Base-by-base conservation (phyloP, 2,329 filamentous ascomycete species). In the Aureobasidium vineae region DNA sequence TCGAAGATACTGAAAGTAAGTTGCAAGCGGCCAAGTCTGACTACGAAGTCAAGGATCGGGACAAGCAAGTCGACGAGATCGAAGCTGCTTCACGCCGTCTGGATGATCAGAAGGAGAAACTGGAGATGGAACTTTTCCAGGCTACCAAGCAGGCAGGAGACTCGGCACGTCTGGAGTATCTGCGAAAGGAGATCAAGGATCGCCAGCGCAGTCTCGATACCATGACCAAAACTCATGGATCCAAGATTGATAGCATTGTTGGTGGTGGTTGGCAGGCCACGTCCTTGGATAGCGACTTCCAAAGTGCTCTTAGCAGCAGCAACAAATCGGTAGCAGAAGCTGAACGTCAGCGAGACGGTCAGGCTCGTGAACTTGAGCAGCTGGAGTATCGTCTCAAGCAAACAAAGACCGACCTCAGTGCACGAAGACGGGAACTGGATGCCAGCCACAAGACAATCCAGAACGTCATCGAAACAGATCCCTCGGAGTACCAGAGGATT, bases 61-160 rank as follows among this genome's bases (percentile, higher is more conserved):
- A 97, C 69, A 80, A 81, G 33, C 87, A 90, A 69, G 83, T 97
- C 23, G 83, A 87, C 53, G 80, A 86, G 38, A 85, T 88, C 63
- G 89, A 91, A 60, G 78, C 81, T 16, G 84, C 87, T 69, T 80
- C 96, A 13, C 85, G 86, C 68, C 82, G 84, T 50, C 78, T 96
- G 1, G 92, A 97, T 72, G 86, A 85, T 23, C 86, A 90, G 72
- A 88, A 85, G 67, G 86, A 90, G 41, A 87, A 83, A 70, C 82
- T 98, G 33, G 88, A 89, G 52, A 81, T 84, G n/a, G 94, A 98
- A 74, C 85, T 97, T 41, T 85, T 92, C 10, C 90, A 96, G 72
- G 91, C 89, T 67, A 96, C 90, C 2, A 88, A 88, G 66, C 85
- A 90, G 66, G 92, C 92, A 6, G 87, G 89, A 4, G 92, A 96